A percentile compares a stretch with the other conserved stretches of the same genome.
Conservation (phyloP, 306 rosid genomes). For the Mimosa bimucronata region DNA sequence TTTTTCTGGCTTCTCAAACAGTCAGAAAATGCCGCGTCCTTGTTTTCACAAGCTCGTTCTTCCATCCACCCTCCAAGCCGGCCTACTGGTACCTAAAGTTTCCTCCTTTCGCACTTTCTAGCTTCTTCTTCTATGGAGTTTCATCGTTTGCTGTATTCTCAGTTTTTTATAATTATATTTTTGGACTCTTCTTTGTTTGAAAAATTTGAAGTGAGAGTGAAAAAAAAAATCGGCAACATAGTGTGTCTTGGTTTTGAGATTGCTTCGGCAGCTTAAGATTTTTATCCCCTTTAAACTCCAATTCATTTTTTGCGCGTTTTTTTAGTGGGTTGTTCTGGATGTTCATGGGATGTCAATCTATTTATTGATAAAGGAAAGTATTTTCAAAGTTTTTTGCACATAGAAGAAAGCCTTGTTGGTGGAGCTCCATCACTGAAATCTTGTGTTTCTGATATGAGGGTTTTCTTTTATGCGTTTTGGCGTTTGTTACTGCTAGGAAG, state of each 20-base stretch:
- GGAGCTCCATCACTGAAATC: not conserved
- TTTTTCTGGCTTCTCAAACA: constrained; percentile 29
- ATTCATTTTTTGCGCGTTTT: not conserved
- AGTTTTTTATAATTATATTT: constrained; percentile 17
- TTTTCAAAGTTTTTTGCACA: not conserved
- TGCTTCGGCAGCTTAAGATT: constrained; percentile 27
- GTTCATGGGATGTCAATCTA: not conserved
- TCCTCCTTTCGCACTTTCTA: constrained; percentile 22
- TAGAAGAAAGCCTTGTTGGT: too few relatives aligned
- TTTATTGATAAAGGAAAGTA: not conserved
- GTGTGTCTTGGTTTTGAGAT: constrained; percentile 21
- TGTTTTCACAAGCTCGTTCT: constrained; percentile 85
- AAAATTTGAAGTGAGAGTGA: constrained; percentile 38
- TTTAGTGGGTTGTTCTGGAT: constrained; percentile 1
- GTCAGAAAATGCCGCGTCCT: constrained; percentile 67
- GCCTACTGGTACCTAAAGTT: constrained; percentile 68
- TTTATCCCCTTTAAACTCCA: constrained; percentile 3
- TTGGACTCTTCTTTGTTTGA: constrained; percentile 23
- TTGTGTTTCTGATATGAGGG: not conserved
- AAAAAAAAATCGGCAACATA: constrained; percentile 1
- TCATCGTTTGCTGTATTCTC: not conserved
- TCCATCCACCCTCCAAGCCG: constrained; percentile 64
- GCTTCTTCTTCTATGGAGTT: not conserved
- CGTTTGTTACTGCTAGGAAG: not conserved
- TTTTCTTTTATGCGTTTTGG: not conserved